Base-by-base conservation (phyloP, 1,284 basidiomycete species). In the Ceratobasidium sp. region DNA sequence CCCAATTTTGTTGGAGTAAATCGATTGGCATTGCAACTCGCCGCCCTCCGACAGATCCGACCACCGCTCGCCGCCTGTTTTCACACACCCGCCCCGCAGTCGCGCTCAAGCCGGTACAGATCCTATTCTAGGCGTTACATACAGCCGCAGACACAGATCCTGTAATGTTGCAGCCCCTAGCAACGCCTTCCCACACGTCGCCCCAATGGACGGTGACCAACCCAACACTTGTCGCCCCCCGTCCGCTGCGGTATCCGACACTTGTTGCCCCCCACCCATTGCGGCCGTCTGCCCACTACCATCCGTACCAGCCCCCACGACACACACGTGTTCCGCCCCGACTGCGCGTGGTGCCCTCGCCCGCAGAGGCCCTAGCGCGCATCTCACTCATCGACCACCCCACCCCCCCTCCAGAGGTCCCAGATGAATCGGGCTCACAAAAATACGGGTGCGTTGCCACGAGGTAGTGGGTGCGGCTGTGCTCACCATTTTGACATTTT, bases 361-460 rank as follows among this genome's bases (percentile, higher is more conserved):
- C 70, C 20, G 70, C 62, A 35, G 70, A 71, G 25, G 70, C 70
- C 29, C 58, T 71, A 31, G 55, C 70, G 10, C 55, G 56, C 35
- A 65, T 71, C 49, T 60, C 54, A 13, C 67, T 71, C 40, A 34
- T 43, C 20, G 70, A 71, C 42, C 52, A 68, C 22, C 65, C 64
- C 10, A 62, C 49, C 17, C 56, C 52, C 38, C 50, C 65, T 40
- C 57, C 67, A 17, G 50, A 68, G 25, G 35, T 49, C 35, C 42
- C 20, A 52, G 52, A 52, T 25, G 54, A 69, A n/a, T 34, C 47
- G 54, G 31, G 40, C 27, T 34, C 69, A 5, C 45, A 42, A 22
- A 27, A 54, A 34, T 55, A 25, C 38, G 49, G 32, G 56, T 40
- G n/a, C 25, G 54, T 58, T 25, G 40, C 43, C 25, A 20, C 15